Percentiles rank a stretch among this genome's conserved stretches.
Conservation (phyloP, 1,284 basidiomycete species). For the Apiotrichum siamense region DNA sequence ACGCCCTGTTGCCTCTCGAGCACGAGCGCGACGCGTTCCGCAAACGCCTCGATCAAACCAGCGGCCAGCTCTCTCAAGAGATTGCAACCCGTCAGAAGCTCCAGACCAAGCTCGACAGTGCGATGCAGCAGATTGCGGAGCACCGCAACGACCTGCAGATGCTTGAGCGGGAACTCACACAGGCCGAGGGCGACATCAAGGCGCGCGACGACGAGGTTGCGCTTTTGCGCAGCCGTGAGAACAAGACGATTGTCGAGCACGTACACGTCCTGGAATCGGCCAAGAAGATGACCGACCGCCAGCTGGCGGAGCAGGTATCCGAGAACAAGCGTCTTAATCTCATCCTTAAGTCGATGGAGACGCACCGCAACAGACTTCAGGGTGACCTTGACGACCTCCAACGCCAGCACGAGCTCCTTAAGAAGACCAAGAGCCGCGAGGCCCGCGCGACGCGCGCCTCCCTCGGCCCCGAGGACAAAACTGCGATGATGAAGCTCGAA, state of each 20-base stretch:
- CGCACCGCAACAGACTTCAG: slow-evolving; percentile 56
- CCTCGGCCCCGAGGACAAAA: slow-evolving; percentile 34
- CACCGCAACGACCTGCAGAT: slow-evolving; percentile 64
- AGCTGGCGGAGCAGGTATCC: slow-evolving; percentile 60
- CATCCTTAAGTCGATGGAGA: slow-evolving; percentile 36
- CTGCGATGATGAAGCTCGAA: slow-evolving; percentile 22
- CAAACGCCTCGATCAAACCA: slow-evolving; percentile 64
- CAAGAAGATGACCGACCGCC: slow-evolving; percentile 89
- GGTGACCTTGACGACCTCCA: slow-evolving; percentile 79
- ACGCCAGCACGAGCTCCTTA: slow-evolving; percentile 68
- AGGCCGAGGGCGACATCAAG: slow-evolving; percentile 70
- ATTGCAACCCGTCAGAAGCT: slow-evolving; percentile 60
- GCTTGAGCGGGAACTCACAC: slow-evolving; percentile 74
- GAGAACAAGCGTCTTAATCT: slow-evolving; percentile 42
- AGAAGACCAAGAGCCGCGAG: slow-evolving; percentile 50
- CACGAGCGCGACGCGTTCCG: slow-evolving; percentile 69
- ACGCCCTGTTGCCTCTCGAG: slow-evolving; percentile 74
- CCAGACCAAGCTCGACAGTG: slow-evolving; percentile 60
- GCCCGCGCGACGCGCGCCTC: slow-evolving; percentile 33
- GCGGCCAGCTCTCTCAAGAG: slow-evolving; percentile 46
- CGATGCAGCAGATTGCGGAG: slow-evolving; percentile 63
- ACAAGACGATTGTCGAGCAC: slow-evolving; percentile 98
- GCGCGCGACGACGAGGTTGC: slow-evolving; percentile 78
- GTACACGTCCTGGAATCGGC: slow-evolving; percentile 96
- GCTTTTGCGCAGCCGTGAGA: slow-evolving; percentile 76